A percentile compares a stretch with the other conserved stretches of the same genome.
These are phyloP conservation scores for Aspergillus nomiae DNA, from an alignment of 2,329 filamentous ascomycete species.

Conservation along the genomic window DNA sequence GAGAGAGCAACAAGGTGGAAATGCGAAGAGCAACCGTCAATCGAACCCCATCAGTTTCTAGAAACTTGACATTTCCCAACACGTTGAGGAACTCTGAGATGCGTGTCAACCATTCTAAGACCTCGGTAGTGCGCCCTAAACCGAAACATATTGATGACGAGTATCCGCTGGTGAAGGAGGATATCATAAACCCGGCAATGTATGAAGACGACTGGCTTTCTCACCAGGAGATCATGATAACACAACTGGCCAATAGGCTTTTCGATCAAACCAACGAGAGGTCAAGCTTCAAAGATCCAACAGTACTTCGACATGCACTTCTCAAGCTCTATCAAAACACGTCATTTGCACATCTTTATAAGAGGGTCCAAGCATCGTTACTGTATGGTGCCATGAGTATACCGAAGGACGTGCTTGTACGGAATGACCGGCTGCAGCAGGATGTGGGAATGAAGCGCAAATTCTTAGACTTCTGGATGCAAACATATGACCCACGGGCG, in stretches of 20 bases:
- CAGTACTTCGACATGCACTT: slow-evolving; percentile 49
- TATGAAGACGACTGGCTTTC: slow-evolving; percentile 66
- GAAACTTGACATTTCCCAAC: slow-evolving; percentile 15
- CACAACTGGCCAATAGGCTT: slow-evolving; percentile 61
- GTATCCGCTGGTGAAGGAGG: slow-evolving; percentile 57
- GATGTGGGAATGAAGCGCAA: slow-evolving; percentile 61
- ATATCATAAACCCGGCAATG: slow-evolving; percentile 58
- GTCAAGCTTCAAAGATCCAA: slow-evolving; percentile 23
- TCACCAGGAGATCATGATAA: slow-evolving; percentile 63
- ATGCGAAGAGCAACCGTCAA: not conserved
- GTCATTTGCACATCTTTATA: slow-evolving; percentile 54
- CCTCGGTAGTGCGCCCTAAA: slow-evolving; percentile 34
- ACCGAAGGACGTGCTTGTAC: slow-evolving; percentile 53
- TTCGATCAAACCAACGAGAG: slow-evolving; percentile 44
- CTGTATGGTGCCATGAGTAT: slow-evolving; percentile 59
- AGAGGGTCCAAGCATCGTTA: slow-evolving; percentile 61
- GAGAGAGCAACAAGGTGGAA: not conserved
- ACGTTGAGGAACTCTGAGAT: slow-evolving; percentile 22
- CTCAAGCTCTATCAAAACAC: slow-evolving; percentile 57
- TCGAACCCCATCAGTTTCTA: slow-evolving; percentile 10
- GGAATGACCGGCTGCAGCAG: slow-evolving; percentile 51
- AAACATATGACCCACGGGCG: slow-evolving; percentile 56
- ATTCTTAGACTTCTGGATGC: slow-evolving; percentile 60
- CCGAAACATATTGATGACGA: slow-evolving; percentile 29
- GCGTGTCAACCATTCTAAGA: slow-evolving; percentile 28